Base-by-base conservation (phyloP, 225 moss, liverwort and hornwort genomes). In the Climacium dendroides region DNA sequence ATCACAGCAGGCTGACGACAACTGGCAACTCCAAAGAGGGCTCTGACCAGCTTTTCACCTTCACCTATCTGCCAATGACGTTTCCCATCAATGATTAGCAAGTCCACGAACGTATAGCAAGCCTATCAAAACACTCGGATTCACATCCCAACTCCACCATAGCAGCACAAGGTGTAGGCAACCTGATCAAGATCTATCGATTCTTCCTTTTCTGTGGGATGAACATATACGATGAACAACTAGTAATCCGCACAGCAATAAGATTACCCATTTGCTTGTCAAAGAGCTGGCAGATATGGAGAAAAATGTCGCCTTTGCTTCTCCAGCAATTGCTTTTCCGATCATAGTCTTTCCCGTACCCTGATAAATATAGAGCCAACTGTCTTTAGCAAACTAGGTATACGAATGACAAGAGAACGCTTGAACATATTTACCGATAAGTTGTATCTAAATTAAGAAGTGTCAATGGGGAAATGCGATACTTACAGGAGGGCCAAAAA, bases 261-360 rank as follows among this genome's bases (percentile, higher is more conserved):
- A 72, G 60, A 92, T 89, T 88, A 99, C 99, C 99, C 99, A 99
- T 91, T 99, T 99, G 95, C 99, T 99, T 72, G 97, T 96, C 82
- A 99, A 89, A 83, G 97, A 99, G 90, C 99, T 99, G 72, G 99
- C 99, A 87, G 99, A 99, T 88, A 99, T 97, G 77, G 99, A 99
- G 77, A 99, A 99, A 78, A 99, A 99, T 34, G 99, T 99, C 22
- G 99, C 99, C 77, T 92, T 95, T 35, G 99, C 99, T 92, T 97
- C 99, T 86, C 99, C 97, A 79, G 99, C 99, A 83, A 99, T 99
- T 73, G 99, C 99, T 93, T 97, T 99, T 59, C 99, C 99, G 73
- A 99, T 99, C 99, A 99, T 99, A 64, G 99, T 99, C 89, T 99
- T 99, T 71, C 99, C 99, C 34, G 99, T 99, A 79, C 99, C 97